Evolutionary conservation across 1,139 yeast species (phyloP), one percentile per base, ranked within the genome.

Genomic region (Candida anutae): DNA sequence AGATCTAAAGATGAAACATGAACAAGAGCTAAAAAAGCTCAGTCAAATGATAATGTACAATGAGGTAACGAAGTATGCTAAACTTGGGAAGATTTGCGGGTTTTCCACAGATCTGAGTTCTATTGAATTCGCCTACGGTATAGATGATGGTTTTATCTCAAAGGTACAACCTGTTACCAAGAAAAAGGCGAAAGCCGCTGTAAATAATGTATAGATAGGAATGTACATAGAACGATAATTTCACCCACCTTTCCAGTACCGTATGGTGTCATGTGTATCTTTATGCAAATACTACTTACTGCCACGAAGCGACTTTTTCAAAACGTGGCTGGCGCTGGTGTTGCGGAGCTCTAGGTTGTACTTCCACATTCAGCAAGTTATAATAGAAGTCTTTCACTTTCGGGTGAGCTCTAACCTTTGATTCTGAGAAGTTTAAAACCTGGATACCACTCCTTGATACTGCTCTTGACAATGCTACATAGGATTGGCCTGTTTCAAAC

Each of bases 371-470:
- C 13, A 39, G 27, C 28, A 64, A 47, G 2, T 55, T 48, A 16
- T 53, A 42, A 45, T 84, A 84, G 43, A 83, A 84, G 5, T 63
- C 57, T 16, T 62, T 58, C 3, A 84, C 95, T 37, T 64, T 71
- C 0, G 63, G 62, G 50, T 81, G 82, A 0, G 85, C 74, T 40
- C 53, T 60, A 5, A 83, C 77, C 40, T 70, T 74, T 2, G 49
- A 43, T 22, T 64, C 66, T 32, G 71, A 63, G 48, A 87, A 87
- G 40, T 84, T 79, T 29, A 75, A 49, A 1, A 87, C 83, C 42
- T 84, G 94, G 23, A 87, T 57, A 0, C 94, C 94, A 2, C 73
- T 74, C 44, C 94, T 62, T 5, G 81, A 72, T 1, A 77, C 81
- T 1, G 95, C 96, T 48, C 96, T 69, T 2, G 94, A 81, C 21